phyloP scores from a whole-genome alignment of 2,329 filamentous ascomycete species.

The Diatrype stigma region DNA sequence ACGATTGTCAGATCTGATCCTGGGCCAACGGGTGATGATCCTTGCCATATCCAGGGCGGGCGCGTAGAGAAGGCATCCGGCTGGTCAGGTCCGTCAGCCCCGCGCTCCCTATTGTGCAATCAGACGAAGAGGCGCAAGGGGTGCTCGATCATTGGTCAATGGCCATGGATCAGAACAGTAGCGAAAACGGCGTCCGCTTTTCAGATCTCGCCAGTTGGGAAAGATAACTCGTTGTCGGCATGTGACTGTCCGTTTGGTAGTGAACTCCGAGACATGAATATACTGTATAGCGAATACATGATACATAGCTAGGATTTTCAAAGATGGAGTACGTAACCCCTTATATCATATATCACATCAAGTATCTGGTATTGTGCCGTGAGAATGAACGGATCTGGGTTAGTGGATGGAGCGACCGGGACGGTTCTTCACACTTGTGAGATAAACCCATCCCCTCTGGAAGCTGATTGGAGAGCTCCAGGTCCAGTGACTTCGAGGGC shows the following conservation, averaged over 20 bases:
- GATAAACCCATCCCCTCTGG: conserved; percentile 14
- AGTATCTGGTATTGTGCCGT: background rate
- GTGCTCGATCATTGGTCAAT: conserved; percentile 37
- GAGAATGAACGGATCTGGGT: conserved; percentile 13
- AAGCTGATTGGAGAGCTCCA: conserved; percentile 32
- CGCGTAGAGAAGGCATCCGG: conserved; percentile 50
- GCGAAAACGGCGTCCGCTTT: conserved; percentile 10
- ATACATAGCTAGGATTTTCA: background rate
- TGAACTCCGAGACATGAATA: background rate
- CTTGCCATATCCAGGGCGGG: conserved; percentile 38
- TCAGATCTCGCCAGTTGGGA: background rate
- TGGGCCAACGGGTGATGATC: conserved; percentile 25
- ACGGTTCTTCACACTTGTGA: conserved; percentile 30
- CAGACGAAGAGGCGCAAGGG: conserved; percentile 34
- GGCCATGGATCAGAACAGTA: conserved; percentile 9
- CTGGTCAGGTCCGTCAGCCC: conserved; percentile 40
- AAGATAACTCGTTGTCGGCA: background rate
- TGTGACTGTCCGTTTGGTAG: background rate
- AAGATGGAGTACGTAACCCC: background rate
- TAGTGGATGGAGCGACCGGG: conserved; percentile 13
- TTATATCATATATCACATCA: background rate
- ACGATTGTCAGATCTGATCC: conserved; percentile 17
- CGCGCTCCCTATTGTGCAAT: conserved; percentile 43
- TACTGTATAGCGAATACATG: background rate
- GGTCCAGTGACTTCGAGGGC: conserved; percentile 42